Percentiles rank a stretch among this genome's conserved stretches.
phyloP scores from a whole-genome alignment of 371 early-diverging fungal species.

The Mortierella sp. region DNA sequence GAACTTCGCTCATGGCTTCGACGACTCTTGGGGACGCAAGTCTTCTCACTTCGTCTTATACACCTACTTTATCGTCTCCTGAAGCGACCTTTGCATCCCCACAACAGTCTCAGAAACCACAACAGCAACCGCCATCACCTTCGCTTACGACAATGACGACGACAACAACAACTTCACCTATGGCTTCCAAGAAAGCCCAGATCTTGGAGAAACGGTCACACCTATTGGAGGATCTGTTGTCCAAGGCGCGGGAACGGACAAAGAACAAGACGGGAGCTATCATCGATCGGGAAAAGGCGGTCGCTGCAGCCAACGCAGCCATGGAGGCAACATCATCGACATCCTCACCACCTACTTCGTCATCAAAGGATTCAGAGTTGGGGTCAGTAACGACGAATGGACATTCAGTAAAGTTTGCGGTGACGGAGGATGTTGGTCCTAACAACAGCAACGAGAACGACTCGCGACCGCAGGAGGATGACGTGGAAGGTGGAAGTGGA shows the following conservation, averaged over 20 bases:
- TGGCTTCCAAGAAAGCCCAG: conserved; percentile 19
- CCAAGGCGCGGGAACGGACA: conserved; percentile 34
- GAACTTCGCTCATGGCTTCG: conserved; percentile 25
- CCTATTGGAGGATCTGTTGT: conserved; percentile 31
- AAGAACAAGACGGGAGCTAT: conserved; percentile 19
- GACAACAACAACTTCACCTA: conserved; percentile 18
- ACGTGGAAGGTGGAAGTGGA: conserved; percentile 2
- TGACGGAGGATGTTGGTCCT: conserved; percentile 20
- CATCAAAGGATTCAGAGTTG: background rate
- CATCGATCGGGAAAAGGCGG: conserved; percentile 23
- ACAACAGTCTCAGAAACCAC: background rate
- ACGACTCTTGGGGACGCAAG: conserved; percentile 13
- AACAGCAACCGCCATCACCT: background rate
- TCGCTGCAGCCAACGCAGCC: background rate
- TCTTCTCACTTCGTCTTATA: conserved; percentile 51
- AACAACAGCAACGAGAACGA: background rate
- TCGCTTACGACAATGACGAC: too few relatives aligned
- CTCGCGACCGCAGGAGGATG: conserved; percentile 11
- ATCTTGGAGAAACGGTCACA: conserved; percentile 40
- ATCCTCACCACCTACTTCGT: background rate
- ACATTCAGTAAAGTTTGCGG: conserved; percentile 31
- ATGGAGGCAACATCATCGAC: background rate
- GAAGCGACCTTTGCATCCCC: conserved; percentile 16
- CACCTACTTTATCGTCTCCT: conserved; percentile 32
- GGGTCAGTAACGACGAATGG: conserved; percentile 1